Evolutionary conservation across 345 rosid species (phyloP).

Genomic region (Pelargonium nanum): DNA sequence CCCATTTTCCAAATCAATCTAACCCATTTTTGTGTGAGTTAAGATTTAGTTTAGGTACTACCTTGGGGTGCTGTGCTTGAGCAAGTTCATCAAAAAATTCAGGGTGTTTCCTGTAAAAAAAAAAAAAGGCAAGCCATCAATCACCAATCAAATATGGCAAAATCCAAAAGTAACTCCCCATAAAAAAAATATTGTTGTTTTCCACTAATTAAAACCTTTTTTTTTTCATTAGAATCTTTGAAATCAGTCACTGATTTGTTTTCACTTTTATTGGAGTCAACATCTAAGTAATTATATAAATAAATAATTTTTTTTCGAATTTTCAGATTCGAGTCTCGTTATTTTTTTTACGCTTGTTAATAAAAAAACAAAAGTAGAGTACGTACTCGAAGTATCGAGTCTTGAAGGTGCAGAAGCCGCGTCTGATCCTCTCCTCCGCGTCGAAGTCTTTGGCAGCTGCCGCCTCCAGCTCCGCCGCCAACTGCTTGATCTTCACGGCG

Average conservation of each 20-base stretch:
- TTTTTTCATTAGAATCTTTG: too few species aligned
- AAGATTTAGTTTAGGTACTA: neutral
- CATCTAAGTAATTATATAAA: too few species aligned
- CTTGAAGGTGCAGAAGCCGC: constrained; percentile 65
- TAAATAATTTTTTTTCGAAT: too few species aligned
- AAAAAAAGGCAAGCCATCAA: neutral
- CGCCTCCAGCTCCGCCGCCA: constrained; percentile 53
- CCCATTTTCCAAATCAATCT: too few species aligned
- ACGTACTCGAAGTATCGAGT: constrained; percentile 52
- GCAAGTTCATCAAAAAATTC: constrained; percentile 52
- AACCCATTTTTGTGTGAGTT: neutral
- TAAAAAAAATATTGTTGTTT: neutral
- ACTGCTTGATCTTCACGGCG: constrained; percentile 55
- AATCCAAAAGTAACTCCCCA: neutral
- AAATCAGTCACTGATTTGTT: too few species aligned
- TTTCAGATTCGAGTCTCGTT: too few species aligned
- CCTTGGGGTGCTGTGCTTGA: constrained; percentile 84
- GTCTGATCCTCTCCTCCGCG: constrained; percentile 37
- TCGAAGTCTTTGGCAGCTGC: constrained; percentile 26
- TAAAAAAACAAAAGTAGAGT: too few species aligned
- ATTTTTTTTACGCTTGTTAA: too few species aligned
- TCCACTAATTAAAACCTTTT: neutral
- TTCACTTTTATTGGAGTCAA: too few species aligned
- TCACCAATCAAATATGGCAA: neutral
- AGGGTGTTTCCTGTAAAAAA: constrained; percentile 61